phyloP scores from a whole-genome alignment of 192 early-diverging fungal genomes.

The Coemansia pectinata region DNA sequence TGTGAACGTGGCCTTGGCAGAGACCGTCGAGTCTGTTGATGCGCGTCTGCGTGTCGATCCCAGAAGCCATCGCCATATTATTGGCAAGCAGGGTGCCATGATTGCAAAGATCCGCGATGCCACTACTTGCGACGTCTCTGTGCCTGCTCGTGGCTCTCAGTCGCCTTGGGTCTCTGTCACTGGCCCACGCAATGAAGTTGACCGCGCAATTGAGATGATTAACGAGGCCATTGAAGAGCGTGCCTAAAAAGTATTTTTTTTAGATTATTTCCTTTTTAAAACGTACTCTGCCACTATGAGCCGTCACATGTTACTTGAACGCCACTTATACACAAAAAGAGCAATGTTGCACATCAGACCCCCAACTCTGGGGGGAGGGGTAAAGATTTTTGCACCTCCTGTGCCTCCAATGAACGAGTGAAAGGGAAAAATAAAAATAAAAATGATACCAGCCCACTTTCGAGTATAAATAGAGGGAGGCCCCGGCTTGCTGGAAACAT shows the following conservation, averaged over 20 bases:
- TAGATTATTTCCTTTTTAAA: neutral
- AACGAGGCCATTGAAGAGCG: constrained; percentile 42
- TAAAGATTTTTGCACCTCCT: too few relatives aligned
- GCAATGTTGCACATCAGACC: too few relatives aligned
- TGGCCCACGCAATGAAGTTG: constrained; percentile 27
- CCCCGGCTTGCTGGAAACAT: too few relatives aligned
- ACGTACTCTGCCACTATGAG: too few relatives aligned
- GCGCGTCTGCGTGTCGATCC: constrained; percentile 55
- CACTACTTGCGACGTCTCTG: constrained; percentile 63
- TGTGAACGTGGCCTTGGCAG: constrained; percentile 24
- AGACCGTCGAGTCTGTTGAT: constrained; percentile 5
- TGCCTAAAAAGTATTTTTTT: constrained; percentile 4
- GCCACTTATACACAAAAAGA: too few relatives aligned
- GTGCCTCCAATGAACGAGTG: too few relatives aligned
- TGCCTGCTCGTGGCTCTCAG: constrained; percentile 53
- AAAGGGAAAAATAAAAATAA: too few relatives aligned
- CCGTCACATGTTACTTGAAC: too few relatives aligned
- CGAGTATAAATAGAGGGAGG: too few relatives aligned
- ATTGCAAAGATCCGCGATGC: constrained; percentile 70
- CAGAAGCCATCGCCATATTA: constrained; percentile 64
- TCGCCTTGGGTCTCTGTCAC: constrained; percentile 32
- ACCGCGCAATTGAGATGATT: constrained; percentile 38
- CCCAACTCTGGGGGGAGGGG: too few relatives aligned
- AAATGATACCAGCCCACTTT: too few relatives aligned
- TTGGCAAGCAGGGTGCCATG: constrained; percentile 72